These are phyloP conservation scores for Lasiosphaeria hispida DNA, from an alignment of 495 filamentous ascomycete species.

Conservation along the genomic window DNA sequence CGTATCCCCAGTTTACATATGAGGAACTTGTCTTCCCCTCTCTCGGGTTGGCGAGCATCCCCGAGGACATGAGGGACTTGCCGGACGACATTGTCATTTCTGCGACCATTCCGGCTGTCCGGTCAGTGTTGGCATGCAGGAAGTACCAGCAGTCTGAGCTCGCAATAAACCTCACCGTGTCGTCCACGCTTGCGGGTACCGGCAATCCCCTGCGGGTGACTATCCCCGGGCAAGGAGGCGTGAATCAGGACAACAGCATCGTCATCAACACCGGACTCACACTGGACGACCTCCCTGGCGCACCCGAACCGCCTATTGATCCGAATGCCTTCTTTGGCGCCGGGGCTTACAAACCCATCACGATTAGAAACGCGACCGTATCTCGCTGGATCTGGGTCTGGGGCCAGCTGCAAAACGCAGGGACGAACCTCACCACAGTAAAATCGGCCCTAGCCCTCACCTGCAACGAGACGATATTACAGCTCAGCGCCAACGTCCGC, in stretches of 20 bases:
- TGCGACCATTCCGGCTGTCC: conserved; percentile 19
- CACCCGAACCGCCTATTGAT: not conserved
- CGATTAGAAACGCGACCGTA: not conserved
- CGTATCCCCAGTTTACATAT: conserved; percentile 25
- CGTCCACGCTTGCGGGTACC: conserved; percentile 3
- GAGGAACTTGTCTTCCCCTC: conserved; percentile 25
- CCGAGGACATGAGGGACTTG: conserved; percentile 9
- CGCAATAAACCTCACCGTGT: conserved; percentile 10
- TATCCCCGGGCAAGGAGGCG: conserved; percentile 10
- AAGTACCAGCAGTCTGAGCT: conserved; percentile 19
- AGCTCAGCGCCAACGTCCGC: conserved; percentile 16
- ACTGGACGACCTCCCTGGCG: not conserved
- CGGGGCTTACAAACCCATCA: conserved; percentile 15
- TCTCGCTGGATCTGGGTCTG: conserved; percentile 25
- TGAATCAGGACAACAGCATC: not conserved
- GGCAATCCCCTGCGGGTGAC: conserved; percentile 16
- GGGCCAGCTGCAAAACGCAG: conserved; percentile 22
- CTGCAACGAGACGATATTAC: conserved; percentile 28
- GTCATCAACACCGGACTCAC: conserved; percentile 4
- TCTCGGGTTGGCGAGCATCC: conserved; percentile 11
- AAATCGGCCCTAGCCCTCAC: conserved; percentile 16
- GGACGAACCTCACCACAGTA: conserved; percentile 7
- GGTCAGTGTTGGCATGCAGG: conserved; percentile 21
- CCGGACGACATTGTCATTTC: conserved; percentile 16
- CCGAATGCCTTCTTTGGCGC: conserved; percentile 20